Conservation (phyloP, 2,329 filamentous ascomycete species). For the Pseudogymnoascus verrucosus region DNA sequence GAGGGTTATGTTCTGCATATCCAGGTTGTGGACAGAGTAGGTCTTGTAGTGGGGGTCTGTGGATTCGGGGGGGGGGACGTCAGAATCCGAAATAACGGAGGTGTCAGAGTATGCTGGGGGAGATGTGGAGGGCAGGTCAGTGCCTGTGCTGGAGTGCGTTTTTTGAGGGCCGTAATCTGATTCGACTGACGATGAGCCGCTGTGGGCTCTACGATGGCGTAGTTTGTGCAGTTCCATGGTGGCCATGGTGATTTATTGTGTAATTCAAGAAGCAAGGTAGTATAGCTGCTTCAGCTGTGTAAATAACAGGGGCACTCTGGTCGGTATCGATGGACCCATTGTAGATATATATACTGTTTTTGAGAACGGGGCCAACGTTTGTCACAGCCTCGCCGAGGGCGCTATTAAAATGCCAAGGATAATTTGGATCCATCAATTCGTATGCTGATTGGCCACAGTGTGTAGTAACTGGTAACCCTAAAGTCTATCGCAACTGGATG, state of each 20-base stretch:
- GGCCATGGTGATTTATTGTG: not conserved
- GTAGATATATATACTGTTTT: not conserved
- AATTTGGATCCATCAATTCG: not conserved
- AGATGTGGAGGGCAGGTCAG: not conserved
- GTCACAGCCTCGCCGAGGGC: not conserved
- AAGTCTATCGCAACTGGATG: not conserved
- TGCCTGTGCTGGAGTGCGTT: not conserved
- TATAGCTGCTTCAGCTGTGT: not conserved
- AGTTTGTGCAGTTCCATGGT: slow-evolving; percentile 5
- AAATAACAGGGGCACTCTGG: not conserved
- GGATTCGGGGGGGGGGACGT: not conserved
- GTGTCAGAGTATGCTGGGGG: not conserved
- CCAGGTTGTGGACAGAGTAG: not conserved
- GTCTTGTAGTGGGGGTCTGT: not conserved
- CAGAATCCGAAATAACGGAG: not conserved
- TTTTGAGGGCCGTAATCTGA: not conserved
- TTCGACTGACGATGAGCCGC: not conserved
- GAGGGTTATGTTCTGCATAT: not conserved
- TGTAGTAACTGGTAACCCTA: not conserved
- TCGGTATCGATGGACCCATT: not conserved
- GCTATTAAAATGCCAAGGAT: not conserved
- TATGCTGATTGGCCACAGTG: not conserved
- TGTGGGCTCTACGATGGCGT: not conserved
- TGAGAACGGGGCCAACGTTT: not conserved
- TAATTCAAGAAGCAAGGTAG: not conserved